phyloP scores from a whole-genome alignment of 129 eudicot species.

The Deinandra increscens region DNA sequence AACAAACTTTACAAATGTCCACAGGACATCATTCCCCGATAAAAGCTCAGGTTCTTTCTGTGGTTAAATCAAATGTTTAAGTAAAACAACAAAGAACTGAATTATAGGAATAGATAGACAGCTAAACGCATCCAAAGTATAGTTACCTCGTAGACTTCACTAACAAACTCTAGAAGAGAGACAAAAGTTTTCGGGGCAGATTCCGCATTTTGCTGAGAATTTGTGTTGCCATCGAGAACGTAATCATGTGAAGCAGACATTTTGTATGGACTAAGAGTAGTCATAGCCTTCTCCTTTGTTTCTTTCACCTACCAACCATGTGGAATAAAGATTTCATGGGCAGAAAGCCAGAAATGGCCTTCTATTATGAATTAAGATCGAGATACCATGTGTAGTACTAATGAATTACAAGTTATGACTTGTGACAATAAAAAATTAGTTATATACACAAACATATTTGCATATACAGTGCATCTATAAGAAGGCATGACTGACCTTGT shows the following conservation, averaged over 20 bases:
- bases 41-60: constrained; percentile 97
- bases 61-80: constrained; percentile 14
- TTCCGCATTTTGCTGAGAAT: constrained; percentile 44
- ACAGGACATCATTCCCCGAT: constrained; percentile 86
- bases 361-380: no score
- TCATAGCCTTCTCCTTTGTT: constrained; percentile 89
- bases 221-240: constrained; percentile 34
- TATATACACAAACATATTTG: no score
- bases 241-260: background rate
- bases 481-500: constrained; percentile 56
- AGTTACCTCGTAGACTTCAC: constrained; percentile 89
- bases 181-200: constrained; percentile 13
- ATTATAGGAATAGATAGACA: background rate
- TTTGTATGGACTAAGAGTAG: constrained; percentile 14
- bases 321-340: background rate
- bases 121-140: constrained; percentile 11
- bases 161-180: constrained; percentile 53
- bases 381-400: no score
- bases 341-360: no score
- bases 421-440: no score
- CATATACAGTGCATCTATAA: no score
- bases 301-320: constrained; percentile 69
- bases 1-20: constrained; percentile 95
- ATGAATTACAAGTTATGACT: no score
- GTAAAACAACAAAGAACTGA: constrained; percentile 5